Percentiles rank a stretch among this genome's conserved stretches.
Evolutionary conservation across 768 basidiomycete species (phyloP).

Genomic region (Tylopilus intermedius): DNA sequence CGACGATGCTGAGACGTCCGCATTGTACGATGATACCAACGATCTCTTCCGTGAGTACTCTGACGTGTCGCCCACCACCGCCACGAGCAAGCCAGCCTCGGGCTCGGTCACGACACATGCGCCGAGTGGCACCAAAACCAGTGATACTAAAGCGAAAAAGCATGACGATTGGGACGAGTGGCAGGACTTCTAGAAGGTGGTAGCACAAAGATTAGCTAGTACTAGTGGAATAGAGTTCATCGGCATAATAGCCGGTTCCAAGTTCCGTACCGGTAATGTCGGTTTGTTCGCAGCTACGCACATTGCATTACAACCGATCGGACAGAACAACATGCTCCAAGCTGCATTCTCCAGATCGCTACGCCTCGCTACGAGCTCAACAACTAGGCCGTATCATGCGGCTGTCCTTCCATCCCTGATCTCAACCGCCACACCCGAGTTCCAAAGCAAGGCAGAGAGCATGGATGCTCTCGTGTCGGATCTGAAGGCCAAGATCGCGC

Average conservation of each 20-base stretch:
- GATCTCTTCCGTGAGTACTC: slow-evolving; percentile 50
- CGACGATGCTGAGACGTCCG: slow-evolving; percentile 53
- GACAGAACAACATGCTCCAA: slow-evolving; percentile 21
- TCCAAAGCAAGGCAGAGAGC: slow-evolving; percentile 55
- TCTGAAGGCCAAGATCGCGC: slow-evolving; percentile 53
- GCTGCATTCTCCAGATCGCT: slow-evolving; percentile 13
- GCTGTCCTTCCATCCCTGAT: slow-evolving; percentile 69
- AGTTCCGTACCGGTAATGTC: slow-evolving; percentile 19
- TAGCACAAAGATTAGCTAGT: background rate
- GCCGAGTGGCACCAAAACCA: slow-evolving; percentile 11
- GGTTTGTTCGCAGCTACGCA: background rate
- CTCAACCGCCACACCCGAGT: slow-evolving; percentile 68
- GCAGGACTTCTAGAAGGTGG: slow-evolving; percentile 64
- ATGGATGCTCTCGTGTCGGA: slow-evolving; percentile 70
- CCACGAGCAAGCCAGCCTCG: slow-evolving; percentile 7
- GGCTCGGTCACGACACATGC: slow-evolving; percentile 6
- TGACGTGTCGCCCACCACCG: slow-evolving; percentile 15
- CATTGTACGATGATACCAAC: slow-evolving; percentile 58
- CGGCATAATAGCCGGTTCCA: slow-evolving; percentile 11
- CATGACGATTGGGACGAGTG: slow-evolving; percentile 71
- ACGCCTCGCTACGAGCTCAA: slow-evolving; percentile 1
- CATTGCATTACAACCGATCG: too few relatives aligned
- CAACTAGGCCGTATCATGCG: slow-evolving; percentile 51
- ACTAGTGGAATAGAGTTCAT: background rate
- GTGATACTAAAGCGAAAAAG: slow-evolving; percentile 27